Evolutionary conservation across 805 yeast genomes (phyloP), one percentile per base, ranked within the genome.

Genomic region (Jamesozyma jinghongensis): DNA sequence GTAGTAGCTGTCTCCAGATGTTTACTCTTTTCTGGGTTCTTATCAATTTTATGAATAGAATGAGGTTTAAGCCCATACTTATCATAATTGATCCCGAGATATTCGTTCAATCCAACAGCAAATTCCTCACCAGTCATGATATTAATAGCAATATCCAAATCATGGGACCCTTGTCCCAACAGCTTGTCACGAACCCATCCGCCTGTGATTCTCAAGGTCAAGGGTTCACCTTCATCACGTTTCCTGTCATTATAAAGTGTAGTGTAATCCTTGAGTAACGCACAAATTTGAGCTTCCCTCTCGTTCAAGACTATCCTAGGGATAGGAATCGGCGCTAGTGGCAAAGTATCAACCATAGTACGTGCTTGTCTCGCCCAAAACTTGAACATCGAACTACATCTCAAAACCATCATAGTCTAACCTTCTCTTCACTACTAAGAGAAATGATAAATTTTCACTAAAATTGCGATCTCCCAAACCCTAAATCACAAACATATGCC

Each of bases 171-270:
- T 36, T 72, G 70, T 0, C 95, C 94, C 25, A 92, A 66, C 22
- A 92, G 66, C 63, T 92, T 92, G 61, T 92, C 98, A 51, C 98
- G 73, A 2, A 92, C 98, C 98, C 98, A 90, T 0, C 98, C 98
- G 28, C 98, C 98, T 0, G 97, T 88, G 49, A 92, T 84, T 45
- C 98, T 62, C 30, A 46, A 49, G n/a, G 38, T 47, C 41, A 53
- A 38, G 6, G 55, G 59, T 32, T 50, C 57, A 11, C 14, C 27
- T 8, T 40, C 19, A 18, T 32, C 13, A 18, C 42, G 26, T 4
- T 20, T 16, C 19, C 19, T 36, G 14, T 19, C 18, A 14, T 59
- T 59, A 38, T 58, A 61, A 10, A 53, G 45, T 13, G 43, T 42
- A n/a, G 54, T 49, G 38, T 50, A 61, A 36, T 61, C 63, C 25